These are phyloP conservation scores for Diaporthe vaccinii DNA, from an alignment of 2,329 filamentous ascomycete genomes.

Conservation along the genomic window DNA sequence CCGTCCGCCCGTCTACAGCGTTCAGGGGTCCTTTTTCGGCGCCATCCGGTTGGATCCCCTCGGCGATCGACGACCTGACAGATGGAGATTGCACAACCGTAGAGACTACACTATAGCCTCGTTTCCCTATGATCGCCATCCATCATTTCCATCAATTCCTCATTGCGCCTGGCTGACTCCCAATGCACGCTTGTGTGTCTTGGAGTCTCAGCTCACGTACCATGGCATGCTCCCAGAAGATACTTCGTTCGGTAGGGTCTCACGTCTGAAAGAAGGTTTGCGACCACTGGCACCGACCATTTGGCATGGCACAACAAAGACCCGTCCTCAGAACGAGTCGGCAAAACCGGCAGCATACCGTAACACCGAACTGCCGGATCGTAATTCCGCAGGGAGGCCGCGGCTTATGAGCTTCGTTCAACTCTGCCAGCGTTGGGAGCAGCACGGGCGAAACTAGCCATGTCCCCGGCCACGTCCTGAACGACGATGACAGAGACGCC, in stretches of 20 bases:
- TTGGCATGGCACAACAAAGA: slow-evolving; percentile 7
- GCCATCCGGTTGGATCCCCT: neutral
- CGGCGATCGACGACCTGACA: slow-evolving; percentile 14
- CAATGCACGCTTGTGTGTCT: neutral
- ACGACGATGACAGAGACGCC: neutral
- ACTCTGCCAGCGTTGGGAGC: neutral
- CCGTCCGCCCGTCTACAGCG: neutral
- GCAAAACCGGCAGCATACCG: neutral
- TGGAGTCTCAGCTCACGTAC: neutral
- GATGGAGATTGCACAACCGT: neutral
- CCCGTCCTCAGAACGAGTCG: neutral
- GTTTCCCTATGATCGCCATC: neutral
- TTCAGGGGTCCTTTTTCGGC: slow-evolving; percentile 8
- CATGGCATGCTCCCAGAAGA: neutral
- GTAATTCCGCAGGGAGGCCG: neutral
- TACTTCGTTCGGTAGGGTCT: neutral
- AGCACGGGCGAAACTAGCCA: neutral
- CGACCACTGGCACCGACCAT: neutral
- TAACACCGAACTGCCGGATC: neutral
- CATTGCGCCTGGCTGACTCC: neutral
- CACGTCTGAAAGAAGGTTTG: neutral
- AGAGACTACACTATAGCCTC: neutral
- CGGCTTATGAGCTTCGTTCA: neutral
- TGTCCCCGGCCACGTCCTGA: neutral
- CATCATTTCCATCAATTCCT: neutral